These are phyloP conservation scores for Cetradonia linearis DNA, from an alignment of 495 filamentous ascomycete species.

Conservation along the genomic window DNA sequence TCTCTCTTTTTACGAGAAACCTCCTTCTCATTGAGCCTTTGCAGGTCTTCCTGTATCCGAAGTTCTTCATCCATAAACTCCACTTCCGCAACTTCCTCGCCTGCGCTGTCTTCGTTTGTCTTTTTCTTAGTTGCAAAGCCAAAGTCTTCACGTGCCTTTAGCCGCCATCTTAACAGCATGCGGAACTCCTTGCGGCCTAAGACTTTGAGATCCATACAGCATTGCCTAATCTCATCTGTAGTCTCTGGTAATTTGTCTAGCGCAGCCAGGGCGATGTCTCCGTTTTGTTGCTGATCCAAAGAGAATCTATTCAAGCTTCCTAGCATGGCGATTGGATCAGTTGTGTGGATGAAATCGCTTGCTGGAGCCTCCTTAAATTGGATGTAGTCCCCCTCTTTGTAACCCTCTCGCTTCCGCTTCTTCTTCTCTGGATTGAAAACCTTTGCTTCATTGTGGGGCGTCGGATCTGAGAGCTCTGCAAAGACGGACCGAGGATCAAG, in stretches of 20 bases:
- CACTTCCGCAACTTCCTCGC: conserved; percentile 70
- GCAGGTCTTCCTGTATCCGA: conserved; percentile 75
- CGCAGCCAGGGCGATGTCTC: conserved; percentile 78
- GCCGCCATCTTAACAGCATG: conserved; percentile 79
- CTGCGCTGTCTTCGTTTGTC: conserved; percentile 32
- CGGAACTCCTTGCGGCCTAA: conserved; percentile 93
- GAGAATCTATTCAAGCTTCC: conserved; percentile 74
- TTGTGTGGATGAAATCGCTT: conserved; percentile 88
- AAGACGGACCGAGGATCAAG: conserved; percentile 87
- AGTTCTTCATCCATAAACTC: conserved; percentile 90
- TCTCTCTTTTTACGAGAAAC: conserved; percentile 61
- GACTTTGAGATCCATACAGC: conserved; percentile 82
- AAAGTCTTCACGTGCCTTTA: conserved; percentile 84
- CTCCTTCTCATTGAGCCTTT: conserved; percentile 69
- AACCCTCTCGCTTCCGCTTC: conserved; percentile 93
- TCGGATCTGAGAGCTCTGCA: conserved; percentile 78
- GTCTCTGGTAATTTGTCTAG: conserved; percentile 88
- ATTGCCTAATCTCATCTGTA: conserved; percentile 72
- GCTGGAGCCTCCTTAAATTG: conserved; percentile 83
- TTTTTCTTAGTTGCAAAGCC: conserved; percentile 72
- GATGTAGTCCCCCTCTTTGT: conserved; percentile 89
- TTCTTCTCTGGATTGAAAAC: conserved; percentile 96
- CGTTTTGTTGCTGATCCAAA: conserved; percentile 65
- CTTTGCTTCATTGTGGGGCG: conserved; percentile 93
- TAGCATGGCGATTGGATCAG: conserved; percentile 91